These are phyloP conservation scores for Jamesozyma hellenica DNA, from an alignment of 805 yeast species.

Conservation along the genomic window DNA sequence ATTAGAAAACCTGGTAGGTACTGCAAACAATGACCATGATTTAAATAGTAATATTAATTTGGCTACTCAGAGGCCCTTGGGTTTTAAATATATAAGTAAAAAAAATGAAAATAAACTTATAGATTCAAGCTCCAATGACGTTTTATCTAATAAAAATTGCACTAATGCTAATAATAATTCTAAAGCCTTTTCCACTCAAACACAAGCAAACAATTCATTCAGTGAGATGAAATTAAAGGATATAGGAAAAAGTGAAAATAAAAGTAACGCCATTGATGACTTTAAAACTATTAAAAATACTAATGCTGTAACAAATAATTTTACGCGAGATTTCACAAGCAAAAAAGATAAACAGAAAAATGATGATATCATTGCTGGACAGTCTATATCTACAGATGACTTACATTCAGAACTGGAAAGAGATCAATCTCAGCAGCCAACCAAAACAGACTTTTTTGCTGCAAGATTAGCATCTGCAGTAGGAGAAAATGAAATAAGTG, in stretches of 20 bases:
- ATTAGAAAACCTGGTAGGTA: neutral
- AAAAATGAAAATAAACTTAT: slow-evolving; percentile 20
- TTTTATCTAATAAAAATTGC: slow-evolving; percentile 7
- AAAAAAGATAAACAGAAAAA: slow-evolving; percentile 6
- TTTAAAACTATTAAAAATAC: neutral
- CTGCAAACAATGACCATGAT: neutral
- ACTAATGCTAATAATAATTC: neutral
- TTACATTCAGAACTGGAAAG: slow-evolving; percentile 8
- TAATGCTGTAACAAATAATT: neutral
- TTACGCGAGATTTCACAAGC: slow-evolving; percentile 4
- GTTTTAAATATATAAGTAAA: slow-evolving; percentile 5
- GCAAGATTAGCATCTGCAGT: slow-evolving; percentile 92
- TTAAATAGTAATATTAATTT: neutral
- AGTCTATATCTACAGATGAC: slow-evolving; percentile 1
- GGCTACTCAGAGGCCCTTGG: neutral
- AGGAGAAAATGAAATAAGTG: slow-evolving; percentile 77
- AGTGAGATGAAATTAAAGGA: neutral
- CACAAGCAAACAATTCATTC: too few relatives aligned
- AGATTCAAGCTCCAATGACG: slow-evolving; percentile 19
- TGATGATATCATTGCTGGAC: slow-evolving; percentile 1
- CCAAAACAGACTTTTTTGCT: slow-evolving; percentile 88
- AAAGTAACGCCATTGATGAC: neutral
- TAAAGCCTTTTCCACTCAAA: neutral
- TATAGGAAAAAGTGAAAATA: neutral
- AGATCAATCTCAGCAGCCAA: slow-evolving; percentile 26